Base-by-base conservation (phyloP, 495 filamentous ascomycete genomes). In the Daldinia vernicosa region DNA sequence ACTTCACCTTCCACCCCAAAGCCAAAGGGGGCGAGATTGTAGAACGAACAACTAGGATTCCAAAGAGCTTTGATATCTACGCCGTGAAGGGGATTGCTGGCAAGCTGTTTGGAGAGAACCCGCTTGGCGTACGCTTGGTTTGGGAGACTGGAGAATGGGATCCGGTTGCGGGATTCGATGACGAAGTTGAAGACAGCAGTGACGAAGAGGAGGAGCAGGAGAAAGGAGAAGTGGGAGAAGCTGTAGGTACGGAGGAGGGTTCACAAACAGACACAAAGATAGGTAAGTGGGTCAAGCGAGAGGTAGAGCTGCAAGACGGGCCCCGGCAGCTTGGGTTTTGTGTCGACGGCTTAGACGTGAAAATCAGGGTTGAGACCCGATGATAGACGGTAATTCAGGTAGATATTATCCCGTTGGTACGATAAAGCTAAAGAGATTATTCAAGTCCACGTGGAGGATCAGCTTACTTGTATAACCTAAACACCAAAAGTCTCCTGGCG, bases 121-220 rank as follows among this genome's bases (percentile, higher is more conserved):
- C 93, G 11, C 82, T 92, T 71, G 77, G 80, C 39, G 78, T 94
- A 53, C 82, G 84, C 64, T 72, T 99, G 60, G 79, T 93, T 12
- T 92, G 89, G 89, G 91, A 95, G 80, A 95, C 93, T 17, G 89
- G 92, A 58, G 91, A 96, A 76, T 90, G 89, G 87, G 93, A 96
- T 80, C 92, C 92, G 1, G 87, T 92, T 33, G 86, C 82, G 17
- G 86, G 85, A 55, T 88, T 87, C 71, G 88, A 89, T 66, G 88
- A 86, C 19, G 85, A 84, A 55, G 88, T 83, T 37, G 88, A 84
- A 70, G 83, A 86, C 68, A 80, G 75, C 14, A 87, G 85, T 61
- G 83, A 81, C 69, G 88, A 89, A 32, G 88, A 88, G 60, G 86
- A 86, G 37, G 78, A 67, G 0, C 76, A 78, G 3, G 65, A 77